Evolutionary conservation across 2,329 filamentous ascomycete genomes (phyloP).

Genomic region (Waltergamsia citrina): DNA sequence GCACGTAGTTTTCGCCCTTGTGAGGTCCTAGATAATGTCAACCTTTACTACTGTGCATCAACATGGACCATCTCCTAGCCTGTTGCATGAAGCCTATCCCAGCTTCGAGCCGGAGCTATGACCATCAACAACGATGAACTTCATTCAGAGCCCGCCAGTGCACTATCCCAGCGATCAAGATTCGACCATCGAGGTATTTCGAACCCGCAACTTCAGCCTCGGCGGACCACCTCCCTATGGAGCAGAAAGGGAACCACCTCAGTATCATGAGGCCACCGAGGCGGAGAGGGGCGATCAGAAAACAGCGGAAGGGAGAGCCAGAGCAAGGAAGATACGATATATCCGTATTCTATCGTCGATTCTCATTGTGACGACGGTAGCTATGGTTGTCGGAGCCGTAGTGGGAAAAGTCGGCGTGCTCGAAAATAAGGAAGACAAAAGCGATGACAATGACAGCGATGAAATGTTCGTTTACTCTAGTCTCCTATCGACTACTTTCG

Average conservation of each 20-base stretch:
- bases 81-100: not conserved
- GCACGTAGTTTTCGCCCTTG: too few relatives aligned
- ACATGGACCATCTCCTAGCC: too few relatives aligned
- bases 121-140: conserved; percentile 4
- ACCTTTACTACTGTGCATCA: too few relatives aligned
- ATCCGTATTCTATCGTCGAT: conserved; percentile 3
- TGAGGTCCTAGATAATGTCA: too few relatives aligned
- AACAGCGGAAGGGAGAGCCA: not conserved
- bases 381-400: conserved; percentile 5
- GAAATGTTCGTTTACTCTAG: not conserved
- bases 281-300: not conserved
- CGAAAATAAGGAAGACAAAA: not conserved
- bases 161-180: conserved; percentile 6
- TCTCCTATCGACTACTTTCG: too few relatives aligned
- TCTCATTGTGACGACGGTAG: conserved; percentile 5
- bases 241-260: conserved; percentile 3
- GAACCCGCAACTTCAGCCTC: conserved; percentile 5
- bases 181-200: conserved; percentile 5
- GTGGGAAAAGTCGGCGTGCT: conserved; percentile 5
- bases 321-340: conserved; percentile 3
- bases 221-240: conserved; percentile 4
- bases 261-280: conserved; percentile 3
- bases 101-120: not conserved
- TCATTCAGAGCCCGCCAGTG: conserved; percentile 5
- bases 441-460: not conserved